A percentile compares a stretch with the other conserved stretches of the same genome.
Evolutionary conservation across 2,329 filamentous ascomycete genomes (phyloP).

Genomic region (Pseudogymnoascus sp.): DNA sequence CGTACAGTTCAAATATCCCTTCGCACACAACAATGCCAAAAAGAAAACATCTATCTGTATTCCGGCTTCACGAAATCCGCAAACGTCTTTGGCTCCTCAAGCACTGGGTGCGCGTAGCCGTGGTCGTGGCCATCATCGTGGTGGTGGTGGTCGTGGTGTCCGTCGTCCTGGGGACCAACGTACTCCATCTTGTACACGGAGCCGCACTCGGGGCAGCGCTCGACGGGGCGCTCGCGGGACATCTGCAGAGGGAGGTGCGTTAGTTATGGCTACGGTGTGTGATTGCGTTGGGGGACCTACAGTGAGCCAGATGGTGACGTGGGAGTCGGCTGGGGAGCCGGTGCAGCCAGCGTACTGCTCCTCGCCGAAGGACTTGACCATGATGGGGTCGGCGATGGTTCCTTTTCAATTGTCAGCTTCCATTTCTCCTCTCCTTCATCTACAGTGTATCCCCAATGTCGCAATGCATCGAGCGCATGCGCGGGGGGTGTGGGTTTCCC

Average conservation of each 20-base stretch:
- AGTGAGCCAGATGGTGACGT: conserved; percentile 83
- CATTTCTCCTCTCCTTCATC: conserved; percentile 12
- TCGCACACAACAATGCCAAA: background rate
- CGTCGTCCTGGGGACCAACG: conserved; percentile 72
- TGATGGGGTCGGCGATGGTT: conserved; percentile 82
- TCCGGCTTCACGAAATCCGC: conserved; percentile 93
- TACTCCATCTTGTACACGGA: conserved; percentile 98
- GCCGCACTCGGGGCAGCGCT: conserved; percentile 95
- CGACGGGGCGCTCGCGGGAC: conserved; percentile 79
- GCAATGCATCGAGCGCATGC: conserved; percentile 20
- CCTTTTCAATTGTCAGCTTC: conserved; percentile 40
- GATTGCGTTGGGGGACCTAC: conserved; percentile 43
- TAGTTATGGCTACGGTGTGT: conserved; percentile 12
- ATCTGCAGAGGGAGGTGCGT: conserved; percentile 44
- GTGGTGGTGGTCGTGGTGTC: conserved; percentile 56
- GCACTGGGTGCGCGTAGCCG: conserved; percentile 44
- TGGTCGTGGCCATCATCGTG: conserved; percentile 42
- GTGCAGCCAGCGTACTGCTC: conserved; percentile 98
- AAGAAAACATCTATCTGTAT: conserved; percentile 60
- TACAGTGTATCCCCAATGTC: background rate
- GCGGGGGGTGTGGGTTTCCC: background rate
- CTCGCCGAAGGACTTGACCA: conserved; percentile 83
- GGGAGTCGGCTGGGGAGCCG: conserved; percentile 84
- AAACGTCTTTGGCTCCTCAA: conserved; percentile 92
- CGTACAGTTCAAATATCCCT: background rate